Evolutionary conservation across 768 basidiomycete species (phyloP).

Genomic region (Gloeophyllum trabeum): DNA sequence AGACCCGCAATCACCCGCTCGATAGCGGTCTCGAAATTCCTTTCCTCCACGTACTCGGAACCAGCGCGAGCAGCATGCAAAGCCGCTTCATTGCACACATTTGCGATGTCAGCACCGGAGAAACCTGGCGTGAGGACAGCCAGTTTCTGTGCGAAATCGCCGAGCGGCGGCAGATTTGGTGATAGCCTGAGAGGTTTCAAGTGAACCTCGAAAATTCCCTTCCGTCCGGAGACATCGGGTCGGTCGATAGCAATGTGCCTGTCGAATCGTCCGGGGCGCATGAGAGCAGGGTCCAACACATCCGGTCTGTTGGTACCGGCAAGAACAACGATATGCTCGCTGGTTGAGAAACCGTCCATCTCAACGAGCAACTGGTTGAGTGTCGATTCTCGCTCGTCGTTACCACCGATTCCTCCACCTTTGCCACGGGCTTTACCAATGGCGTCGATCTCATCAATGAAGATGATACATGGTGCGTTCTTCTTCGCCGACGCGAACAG

Average conservation of each 20-base stretch:
- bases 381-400: constrained; percentile 96
- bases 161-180: constrained; percentile 34
- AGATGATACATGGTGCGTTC: constrained; percentile 96
- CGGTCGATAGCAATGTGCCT: constrained; percentile 92
- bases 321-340: constrained; percentile 91
- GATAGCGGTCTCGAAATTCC: constrained; percentile 94
- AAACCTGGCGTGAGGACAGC: constrained; percentile 96
- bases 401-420: constrained; percentile 73
- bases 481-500: constrained; percentile 97
- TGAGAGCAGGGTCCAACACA: constrained; percentile 88
- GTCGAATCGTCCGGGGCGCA: constrained; percentile 98
- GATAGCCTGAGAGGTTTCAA: constrained; percentile 72
- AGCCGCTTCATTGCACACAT: constrained; percentile 97
- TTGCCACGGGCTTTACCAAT: constrained; percentile 90
- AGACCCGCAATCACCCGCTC: constrained; percentile 96
- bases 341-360: constrained; percentile 99
- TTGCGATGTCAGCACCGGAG: constrained; percentile 97
- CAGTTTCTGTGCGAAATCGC: constrained; percentile 77
- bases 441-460: constrained; percentile 98
- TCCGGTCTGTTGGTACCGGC: constrained; percentile 97
- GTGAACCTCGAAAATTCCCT: constrained; percentile 91
- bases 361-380: constrained; percentile 96
- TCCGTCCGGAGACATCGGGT: constrained; percentile 88
- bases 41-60: constrained; percentile 67
- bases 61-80: constrained; percentile 84